Evolutionary conservation across 2,329 filamentous ascomycete species (phyloP).

Genomic region (Venturia asperata): DNA sequence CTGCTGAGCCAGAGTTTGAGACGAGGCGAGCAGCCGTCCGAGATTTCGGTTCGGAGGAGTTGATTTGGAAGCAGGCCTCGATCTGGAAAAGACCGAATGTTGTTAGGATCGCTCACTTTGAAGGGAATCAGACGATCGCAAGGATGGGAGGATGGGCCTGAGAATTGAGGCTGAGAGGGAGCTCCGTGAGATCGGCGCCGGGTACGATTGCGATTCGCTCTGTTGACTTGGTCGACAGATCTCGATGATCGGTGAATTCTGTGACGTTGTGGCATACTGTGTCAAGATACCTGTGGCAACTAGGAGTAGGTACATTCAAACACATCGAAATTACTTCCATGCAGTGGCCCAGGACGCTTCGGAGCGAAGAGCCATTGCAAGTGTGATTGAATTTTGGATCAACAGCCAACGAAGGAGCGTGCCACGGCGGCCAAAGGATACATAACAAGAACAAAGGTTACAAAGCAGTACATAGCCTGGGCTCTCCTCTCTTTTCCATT

Average conservation of each 20-base stretch:
- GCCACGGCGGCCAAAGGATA: background rate
- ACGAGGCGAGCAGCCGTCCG: conserved; percentile 3
- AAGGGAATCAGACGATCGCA: background rate
- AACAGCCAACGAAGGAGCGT: background rate
- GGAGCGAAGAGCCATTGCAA: background rate
- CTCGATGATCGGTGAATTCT: background rate
- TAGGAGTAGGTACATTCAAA: background rate
- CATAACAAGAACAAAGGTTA: too few species aligned
- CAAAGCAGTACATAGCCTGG: background rate
- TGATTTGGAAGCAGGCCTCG: background rate
- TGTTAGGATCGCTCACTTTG: background rate
- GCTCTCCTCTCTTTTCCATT: background rate
- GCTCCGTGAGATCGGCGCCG: background rate
- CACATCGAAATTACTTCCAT: background rate
- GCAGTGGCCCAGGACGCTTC: background rate
- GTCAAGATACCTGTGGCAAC: background rate
- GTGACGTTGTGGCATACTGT: too few species aligned
- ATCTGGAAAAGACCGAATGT: background rate
- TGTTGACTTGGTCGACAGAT: background rate
- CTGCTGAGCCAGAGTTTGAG: conserved; percentile 3
- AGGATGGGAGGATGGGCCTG: background rate
- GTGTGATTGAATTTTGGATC: background rate
- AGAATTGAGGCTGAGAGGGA: background rate
- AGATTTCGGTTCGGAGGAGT: background rate
- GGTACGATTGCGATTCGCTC: background rate